Percentiles rank a stretch among this genome's conserved stretches.
Evolutionary conservation across 805 yeast species (phyloP).

Genomic region (Barnettozyma botsteinii): DNA sequence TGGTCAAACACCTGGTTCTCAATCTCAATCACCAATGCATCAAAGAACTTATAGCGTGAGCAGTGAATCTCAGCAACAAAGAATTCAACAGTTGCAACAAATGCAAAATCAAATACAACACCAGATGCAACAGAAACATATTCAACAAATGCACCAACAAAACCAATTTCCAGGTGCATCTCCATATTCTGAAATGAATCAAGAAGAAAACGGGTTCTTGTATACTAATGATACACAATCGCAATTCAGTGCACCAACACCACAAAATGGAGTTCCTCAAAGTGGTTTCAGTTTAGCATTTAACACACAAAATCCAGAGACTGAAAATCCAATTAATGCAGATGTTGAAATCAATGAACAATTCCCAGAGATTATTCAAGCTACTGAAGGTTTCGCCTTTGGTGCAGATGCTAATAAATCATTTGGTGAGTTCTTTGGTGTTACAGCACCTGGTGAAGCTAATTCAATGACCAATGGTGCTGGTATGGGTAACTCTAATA

Average conservation of each 20-base stretch:
- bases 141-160: neutral
- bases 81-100: neutral
- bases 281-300: slow-evolving; percentile 10
- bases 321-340: slow-evolving; percentile 8
- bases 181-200: neutral
- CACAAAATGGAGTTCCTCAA: slow-evolving; percentile 4
- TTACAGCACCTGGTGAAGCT: neutral
- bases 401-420: slow-evolving; percentile 13
- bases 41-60: slow-evolving; percentile 4
- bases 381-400: slow-evolving; percentile 11
- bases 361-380: slow-evolving; percentile 11
- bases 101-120: neutral
- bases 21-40: neutral
- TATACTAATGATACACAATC: slow-evolving; percentile 1
- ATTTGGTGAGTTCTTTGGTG: slow-evolving; percentile 19
- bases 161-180: neutral
- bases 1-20: neutral
- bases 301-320: slow-evolving; percentile 2
- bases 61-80: neutral
- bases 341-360: slow-evolving; percentile 9
- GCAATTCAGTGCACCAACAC: slow-evolving; percentile 7
- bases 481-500: slow-evolving; percentile 7
- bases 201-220: neutral
- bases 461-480: slow-evolving; percentile 2
- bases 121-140: neutral